Evolutionary conservation across 2,329 filamentous ascomycete species (phyloP), one percentile per base, ranked within the genome.

Genomic region (Podosphaera xanthii): DNA sequence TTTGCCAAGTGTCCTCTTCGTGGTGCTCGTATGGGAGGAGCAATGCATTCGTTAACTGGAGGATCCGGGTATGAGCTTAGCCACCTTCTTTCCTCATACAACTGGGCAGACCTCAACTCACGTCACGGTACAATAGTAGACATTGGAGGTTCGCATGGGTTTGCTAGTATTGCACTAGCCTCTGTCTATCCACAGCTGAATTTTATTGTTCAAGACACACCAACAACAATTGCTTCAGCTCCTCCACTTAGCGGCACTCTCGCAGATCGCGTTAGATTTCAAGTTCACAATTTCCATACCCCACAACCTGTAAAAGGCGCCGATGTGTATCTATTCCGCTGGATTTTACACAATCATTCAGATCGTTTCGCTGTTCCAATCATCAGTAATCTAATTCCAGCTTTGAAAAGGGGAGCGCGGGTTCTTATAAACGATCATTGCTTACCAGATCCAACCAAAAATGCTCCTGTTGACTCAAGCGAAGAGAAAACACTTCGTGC

Each of bases 291-390:
- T 64, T 80, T 83, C 65, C 80, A 82, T 66, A 71, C 71, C 4
- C 73, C 75, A 57, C 80, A 83, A 67, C 72, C 75, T 0, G 71
- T 77, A 12, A 70, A 74, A 55, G 73, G 66, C 2, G 80, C 77
- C 0, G 78, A 81, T 63, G 71, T 81, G 22, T 83, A 81, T 69
- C 73, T 77, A 63, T 75, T 81, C 67, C 76, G 78, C 55, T 76
- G 75, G 73, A 80, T 83, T 62, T 68, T 83, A 6, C 79, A 83
- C 66, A 80, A 83, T 69, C 80, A 79, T 70, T 75, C 78, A 0
- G 78, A 78, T 12, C 72, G 73, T 2, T 76, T 78, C 59, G 73
- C 74, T 3, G 65, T 75, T 52, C 71, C 71, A 52, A 75, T 81
- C 46, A 68, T 77, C 44, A 71, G 72, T 61, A 74, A 73, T 30